Base-by-base conservation (phyloP, 2,329 filamentous ascomycete species). In the Rhexocercosporidium sp. region DNA sequence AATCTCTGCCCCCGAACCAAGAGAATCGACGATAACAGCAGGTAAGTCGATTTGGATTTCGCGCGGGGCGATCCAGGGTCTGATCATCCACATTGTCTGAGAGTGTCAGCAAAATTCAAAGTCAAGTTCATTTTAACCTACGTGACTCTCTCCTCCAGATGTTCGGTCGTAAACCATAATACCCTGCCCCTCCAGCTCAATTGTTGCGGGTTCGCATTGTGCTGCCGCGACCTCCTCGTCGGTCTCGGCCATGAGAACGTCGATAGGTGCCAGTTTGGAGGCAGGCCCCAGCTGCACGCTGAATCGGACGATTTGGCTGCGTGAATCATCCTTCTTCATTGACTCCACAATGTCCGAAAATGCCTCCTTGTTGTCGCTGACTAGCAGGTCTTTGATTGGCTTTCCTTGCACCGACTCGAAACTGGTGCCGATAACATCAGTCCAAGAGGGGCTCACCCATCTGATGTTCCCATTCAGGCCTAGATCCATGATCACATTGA, bases 81-180 rank as follows among this genome's bases (percentile, higher is more conserved):
- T 92, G 73, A 99, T 88, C 94, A 99, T 99, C 96, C 96, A 99
- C 96, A 99, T 99, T 20, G 93, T 97, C 93, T 97, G 74, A 61
- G 67, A 57, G 56, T 68, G 72, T 80, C 66, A 80, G 76, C 72
- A 73, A 69, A 39, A 59, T 56, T 62, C 49, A n/a, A 37, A 60
- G 7, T 66, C 12, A 41, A 34, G 51, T 20, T 7, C n/a, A 31
- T 12, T 62, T 49, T 65, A 64, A 86, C 92, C 84, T 86, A 96
- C 93, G 84, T 98, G 95, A 76, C 93, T 96, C 78, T 96, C 92
- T 65, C 90, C 91, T 61, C 93, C 94, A 44, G 93, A 92, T 14
- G 91, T 87, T 69, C 92, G 89, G 78, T 98, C 94, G 78, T 97
- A 98, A 7, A 98, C 93, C 91, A 98, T 97, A 76, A 99, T 99